These are phyloP conservation scores for Candida tibetensis DNA, from an alignment of 805 yeast species.

Conservation along the genomic window DNA sequence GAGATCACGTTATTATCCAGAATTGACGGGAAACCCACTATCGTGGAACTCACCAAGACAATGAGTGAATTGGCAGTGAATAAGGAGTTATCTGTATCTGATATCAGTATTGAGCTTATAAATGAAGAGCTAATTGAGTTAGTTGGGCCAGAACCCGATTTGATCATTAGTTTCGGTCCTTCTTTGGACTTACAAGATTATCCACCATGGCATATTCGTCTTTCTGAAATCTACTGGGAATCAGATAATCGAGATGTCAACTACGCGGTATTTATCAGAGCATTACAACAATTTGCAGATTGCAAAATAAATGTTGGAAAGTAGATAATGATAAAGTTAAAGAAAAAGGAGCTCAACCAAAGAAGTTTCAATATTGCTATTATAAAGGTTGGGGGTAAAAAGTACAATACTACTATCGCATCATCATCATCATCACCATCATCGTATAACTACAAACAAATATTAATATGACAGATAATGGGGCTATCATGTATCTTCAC, in stretches of 20 bases:
- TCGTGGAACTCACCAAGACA: slow-evolving; percentile 83
- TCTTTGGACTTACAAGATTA: slow-evolving; percentile 84
- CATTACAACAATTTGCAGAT: slow-evolving; percentile 68
- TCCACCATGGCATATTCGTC: slow-evolving; percentile 97
- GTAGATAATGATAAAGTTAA: no score
- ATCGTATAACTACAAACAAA: no score
- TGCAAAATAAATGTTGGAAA: slow-evolving; percentile 90
- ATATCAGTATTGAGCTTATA: slow-evolving; percentile 71
- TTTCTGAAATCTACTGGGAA: slow-evolving; percentile 89
- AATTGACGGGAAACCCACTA: slow-evolving; percentile 85
- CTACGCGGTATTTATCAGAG: slow-evolving; percentile 80
- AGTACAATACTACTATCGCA: no score
- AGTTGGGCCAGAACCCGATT: slow-evolving; percentile 91
- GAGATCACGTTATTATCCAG: slow-evolving; percentile 65
- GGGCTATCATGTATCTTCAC: no score
- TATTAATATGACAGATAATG: no score
- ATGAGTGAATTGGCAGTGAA: slow-evolving; percentile 71
- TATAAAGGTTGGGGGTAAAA: no score
- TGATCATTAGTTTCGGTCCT: slow-evolving; percentile 83
- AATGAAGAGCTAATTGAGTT: slow-evolving; percentile 71
- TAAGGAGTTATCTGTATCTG: slow-evolving; percentile 58
- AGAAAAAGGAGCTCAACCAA: no score
- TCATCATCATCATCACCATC: no score
- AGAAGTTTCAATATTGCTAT: no score
- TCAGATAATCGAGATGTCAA: slow-evolving; percentile 77